Evolutionary conservation across 1,284 basidiomycete species (phyloP).

Genomic region (Sporisorium iseilematis-ciliati): DNA sequence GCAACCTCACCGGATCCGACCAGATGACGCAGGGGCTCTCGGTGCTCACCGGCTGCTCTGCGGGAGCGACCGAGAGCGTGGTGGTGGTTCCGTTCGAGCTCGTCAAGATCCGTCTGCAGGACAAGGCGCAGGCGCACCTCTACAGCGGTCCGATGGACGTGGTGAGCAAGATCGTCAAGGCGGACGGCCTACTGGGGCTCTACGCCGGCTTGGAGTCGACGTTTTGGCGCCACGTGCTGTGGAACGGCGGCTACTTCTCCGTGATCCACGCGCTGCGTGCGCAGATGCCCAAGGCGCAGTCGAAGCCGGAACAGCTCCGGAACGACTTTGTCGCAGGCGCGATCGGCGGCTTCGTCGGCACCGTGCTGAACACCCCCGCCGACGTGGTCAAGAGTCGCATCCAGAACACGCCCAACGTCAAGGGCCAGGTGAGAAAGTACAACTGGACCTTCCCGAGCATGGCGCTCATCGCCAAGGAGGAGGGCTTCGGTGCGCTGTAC

Average conservation of each 20-base stretch:
- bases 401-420: constrained; percentile 75
- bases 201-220: constrained; percentile 73
- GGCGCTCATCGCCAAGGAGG: constrained; percentile 85
- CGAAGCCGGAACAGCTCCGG: constrained; percentile 78
- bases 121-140: constrained; percentile 83
- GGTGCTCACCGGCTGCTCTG: constrained; percentile 88
- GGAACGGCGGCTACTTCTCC: constrained; percentile 76
- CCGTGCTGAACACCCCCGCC: constrained; percentile 81
- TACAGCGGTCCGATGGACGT: constrained; percentile 96
- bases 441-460: constrained; percentile 83
- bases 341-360: constrained; percentile 89
- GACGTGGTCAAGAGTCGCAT: constrained; percentile 97
- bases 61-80: constrained; percentile 92
- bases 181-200: constrained; percentile 87
- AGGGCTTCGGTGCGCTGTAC: constrained; percentile 89
- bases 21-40: constrained; percentile 90
- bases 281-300: constrained; percentile 81
- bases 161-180: constrained; percentile 86
- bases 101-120: constrained; percentile 89
- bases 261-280: constrained; percentile 86
- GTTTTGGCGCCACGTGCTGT: constrained; percentile 65
- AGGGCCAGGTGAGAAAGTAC: constrained; percentile 77
- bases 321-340: constrained; percentile 94
- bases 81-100: constrained; percentile 98
- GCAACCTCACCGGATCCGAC: constrained; percentile 75